Base-by-base conservation (phyloP, 768 basidiomycete genomes). In the Boletus sp. region DNA sequence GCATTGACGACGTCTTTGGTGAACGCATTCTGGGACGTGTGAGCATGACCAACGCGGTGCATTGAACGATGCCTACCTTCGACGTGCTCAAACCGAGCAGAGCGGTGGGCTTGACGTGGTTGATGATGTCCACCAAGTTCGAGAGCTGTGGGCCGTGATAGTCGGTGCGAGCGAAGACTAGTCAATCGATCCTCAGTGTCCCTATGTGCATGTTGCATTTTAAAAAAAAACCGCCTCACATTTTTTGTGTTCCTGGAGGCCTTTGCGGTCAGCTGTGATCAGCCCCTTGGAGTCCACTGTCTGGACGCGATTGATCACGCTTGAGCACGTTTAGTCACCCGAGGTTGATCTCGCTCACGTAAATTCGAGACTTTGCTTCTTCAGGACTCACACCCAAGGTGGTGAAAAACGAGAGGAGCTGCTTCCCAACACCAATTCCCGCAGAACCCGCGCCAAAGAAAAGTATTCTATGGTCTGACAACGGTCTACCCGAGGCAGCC, bases 231-330 rank as follows among this genome's bases (percentile, higher is more conserved):
- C 5, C 6, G 55, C 75, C n/a, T 60, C 25, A 83, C 84, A 87
- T 60, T 79, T 80, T 68, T 92, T 91, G 74, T 91, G 89, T 53
- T 82, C 79, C 51, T 88, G 85, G 30, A 91, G 72, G 9, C 79
- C 81, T 56, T 81, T 78, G 60, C 89, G 80, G 64, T 82, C 79
- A 19, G 83, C 79, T 11, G 87, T 86, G 66, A 91, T 83, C 32
- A 91, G 72, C 35, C 89, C 89, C 71, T 89, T 81, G 19, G 87
- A 87, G 64, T 90, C 88, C 50, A 90, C 85, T 40, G 87, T 84
- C 84, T 83, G 56, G n/a, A 23, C 46, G 25, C 25, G 25, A 39
- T 21, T 27, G 40, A 41, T 47, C 15, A 45, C 14, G 42, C 57
- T 32, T 70, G 38, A 66, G 61, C 40, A 44, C 38, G 30, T 8